Conservation (phyloP, 345 rosid species). For the Gossypium australe region DNA sequence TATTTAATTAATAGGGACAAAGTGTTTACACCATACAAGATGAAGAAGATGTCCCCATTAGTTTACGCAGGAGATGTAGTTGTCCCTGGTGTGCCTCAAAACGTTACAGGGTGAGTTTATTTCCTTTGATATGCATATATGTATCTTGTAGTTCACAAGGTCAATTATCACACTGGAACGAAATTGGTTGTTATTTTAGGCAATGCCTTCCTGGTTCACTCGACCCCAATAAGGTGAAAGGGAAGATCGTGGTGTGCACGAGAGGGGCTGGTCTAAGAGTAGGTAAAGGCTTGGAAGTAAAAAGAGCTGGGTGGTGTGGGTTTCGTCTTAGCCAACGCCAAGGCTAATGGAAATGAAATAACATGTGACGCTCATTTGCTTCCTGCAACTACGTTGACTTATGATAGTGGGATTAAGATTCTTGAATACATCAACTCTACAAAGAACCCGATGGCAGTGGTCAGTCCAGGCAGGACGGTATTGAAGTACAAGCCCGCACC, state of each 20-base stretch:
- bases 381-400: slow-evolving; percentile 44
- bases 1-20: slow-evolving; percentile 41
- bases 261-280: slow-evolving; percentile 59
- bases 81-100: slow-evolving; percentile 31
- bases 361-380: slow-evolving; percentile 47
- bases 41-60: slow-evolving; percentile 44
- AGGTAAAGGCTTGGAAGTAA: slow-evolving; percentile 66
- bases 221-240: slow-evolving; percentile 46
- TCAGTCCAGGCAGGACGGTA: slow-evolving; percentile 40
- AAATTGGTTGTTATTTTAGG: slow-evolving; percentile 21
- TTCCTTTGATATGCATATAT: not conserved
- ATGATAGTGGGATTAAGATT: slow-evolving; percentile 29
- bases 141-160: not conserved
- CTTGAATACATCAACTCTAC: slow-evolving; percentile 55
- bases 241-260: slow-evolving; percentile 75
- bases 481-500: slow-evolving; percentile 56
- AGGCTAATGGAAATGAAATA: slow-evolving; percentile 26
- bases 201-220: slow-evolving; percentile 72
- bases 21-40: slow-evolving; percentile 45
- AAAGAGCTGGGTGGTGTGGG: slow-evolving; percentile 84
- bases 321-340: slow-evolving; percentile 50
- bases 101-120: slow-evolving; percentile 37
- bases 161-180: not conserved
- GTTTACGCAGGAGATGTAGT: slow-evolving; percentile 59
- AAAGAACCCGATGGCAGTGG: slow-evolving; percentile 43